Evolutionary conservation across 148 eudicot species (phyloP).

Genomic region (Chenopodium album): DNA sequence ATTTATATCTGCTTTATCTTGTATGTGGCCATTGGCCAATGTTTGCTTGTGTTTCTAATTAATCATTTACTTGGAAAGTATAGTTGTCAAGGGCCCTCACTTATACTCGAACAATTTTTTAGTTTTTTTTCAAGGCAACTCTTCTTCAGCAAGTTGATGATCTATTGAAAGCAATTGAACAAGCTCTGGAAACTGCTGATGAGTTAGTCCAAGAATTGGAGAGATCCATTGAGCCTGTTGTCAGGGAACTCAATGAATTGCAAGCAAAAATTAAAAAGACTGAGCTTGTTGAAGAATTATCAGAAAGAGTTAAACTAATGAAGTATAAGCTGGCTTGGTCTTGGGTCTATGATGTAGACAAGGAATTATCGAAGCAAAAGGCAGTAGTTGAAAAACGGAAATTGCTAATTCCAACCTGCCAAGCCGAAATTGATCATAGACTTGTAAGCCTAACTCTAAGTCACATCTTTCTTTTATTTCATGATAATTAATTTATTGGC

Average conservation of each 20-base stretch:
- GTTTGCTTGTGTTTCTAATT: neutral
- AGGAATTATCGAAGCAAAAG: slow-evolving; percentile 47
- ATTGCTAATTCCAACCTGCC: slow-evolving; percentile 53
- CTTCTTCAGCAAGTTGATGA: slow-evolving; percentile 95
- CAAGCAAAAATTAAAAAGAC: slow-evolving; percentile 74
- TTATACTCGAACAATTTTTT: slow-evolving; percentile 26
- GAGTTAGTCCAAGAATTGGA: slow-evolving; percentile 69
- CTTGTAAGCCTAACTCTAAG: slow-evolving; percentile 43
- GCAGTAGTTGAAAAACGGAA: slow-evolving; percentile 50
- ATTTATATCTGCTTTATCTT: neutral
- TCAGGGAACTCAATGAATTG: slow-evolving; percentile 73
- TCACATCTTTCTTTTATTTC: neutral
- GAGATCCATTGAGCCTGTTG: slow-evolving; percentile 65
- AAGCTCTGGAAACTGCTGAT: slow-evolving; percentile 51
- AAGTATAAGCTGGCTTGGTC: slow-evolving; percentile 93
- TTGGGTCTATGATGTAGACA: slow-evolving; percentile 73
- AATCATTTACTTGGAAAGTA: neutral
- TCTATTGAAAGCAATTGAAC: slow-evolving; percentile 56
- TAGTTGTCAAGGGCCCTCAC: slow-evolving; percentile 10
- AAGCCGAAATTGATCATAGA: slow-evolving; percentile 51
- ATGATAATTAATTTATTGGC: too few relatives aligned
- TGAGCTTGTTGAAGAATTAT: slow-evolving; percentile 81
- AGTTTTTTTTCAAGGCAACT: slow-evolving; percentile 98
- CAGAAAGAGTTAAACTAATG: slow-evolving; percentile 58
- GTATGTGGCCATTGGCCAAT: neutral